Conservation (phyloP, 2,329 filamentous ascomycete genomes). For the Colletotrichum theobromicola region DNA sequence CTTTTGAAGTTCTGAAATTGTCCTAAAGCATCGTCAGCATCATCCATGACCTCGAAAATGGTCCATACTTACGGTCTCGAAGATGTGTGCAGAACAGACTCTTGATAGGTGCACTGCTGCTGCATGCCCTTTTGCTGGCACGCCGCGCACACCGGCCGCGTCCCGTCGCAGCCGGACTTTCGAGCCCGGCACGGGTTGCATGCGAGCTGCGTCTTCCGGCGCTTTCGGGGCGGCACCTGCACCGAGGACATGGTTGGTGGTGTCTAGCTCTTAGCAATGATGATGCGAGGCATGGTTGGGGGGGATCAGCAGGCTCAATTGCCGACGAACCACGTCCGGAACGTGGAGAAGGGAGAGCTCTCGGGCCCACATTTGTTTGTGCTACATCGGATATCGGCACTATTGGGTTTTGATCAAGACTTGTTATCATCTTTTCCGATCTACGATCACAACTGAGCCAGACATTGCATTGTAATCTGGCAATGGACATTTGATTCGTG, state of each 20-base stretch:
- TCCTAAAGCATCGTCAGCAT: not conserved
- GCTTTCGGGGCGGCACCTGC: not conserved
- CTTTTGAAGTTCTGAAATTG: not conserved
- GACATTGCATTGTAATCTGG: not conserved
- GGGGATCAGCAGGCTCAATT: not conserved
- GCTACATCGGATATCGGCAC: not conserved
- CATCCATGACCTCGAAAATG: fast-evolving
- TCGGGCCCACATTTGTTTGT: not conserved
- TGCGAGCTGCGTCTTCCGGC: not conserved
- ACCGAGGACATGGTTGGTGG: not conserved
- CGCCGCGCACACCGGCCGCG: not conserved
- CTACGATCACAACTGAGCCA: not conserved
- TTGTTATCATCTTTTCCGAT: fast-evolving
- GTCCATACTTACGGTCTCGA: not conserved
- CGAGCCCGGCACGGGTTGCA: not conserved
- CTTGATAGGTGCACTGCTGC: not conserved
- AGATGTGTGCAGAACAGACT: not conserved
- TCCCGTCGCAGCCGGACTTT: conserved; percentile 11
- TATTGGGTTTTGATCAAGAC: fast-evolving
- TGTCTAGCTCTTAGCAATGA: not conserved
- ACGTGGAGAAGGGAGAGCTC: not conserved
- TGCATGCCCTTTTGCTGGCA: not conserved
- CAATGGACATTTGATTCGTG: not conserved
- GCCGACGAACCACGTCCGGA: not conserved
- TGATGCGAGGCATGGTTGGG: not conserved